Base-by-base conservation (phyloP, 495 filamentous ascomycete species). In the Aspergillus homomorphus region DNA sequence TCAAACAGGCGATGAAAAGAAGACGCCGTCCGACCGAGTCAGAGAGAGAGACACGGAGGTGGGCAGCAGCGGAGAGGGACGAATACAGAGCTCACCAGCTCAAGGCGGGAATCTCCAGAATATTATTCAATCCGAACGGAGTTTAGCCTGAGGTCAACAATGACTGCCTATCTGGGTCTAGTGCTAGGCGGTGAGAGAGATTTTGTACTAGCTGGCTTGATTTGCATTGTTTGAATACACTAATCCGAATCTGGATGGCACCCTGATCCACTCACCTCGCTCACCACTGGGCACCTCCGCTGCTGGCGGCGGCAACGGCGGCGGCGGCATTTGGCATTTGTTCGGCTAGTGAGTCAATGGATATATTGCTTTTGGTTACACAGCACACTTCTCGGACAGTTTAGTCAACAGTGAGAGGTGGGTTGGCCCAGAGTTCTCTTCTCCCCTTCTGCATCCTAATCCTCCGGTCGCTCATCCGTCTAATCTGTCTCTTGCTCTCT, bases 81-180 rank as follows among this genome's bases (percentile, higher is more conserved):
- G 20, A 42, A 53, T 10, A 45, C 22, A 57, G 24, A 19, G 49
- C 55, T 44, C 45, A 62, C 45, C 51, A 46, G 57, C 28, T 45
- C 53, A 49, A 28, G 54, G 51, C 33, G 24, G 48, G 53, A 57
- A 58, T 53, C 33, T 53, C 57, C 61, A 54, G 51, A 62, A 64
- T 63, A 62, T 65, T 64, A 64, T 67, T 66, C 57, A 65, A 62
- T 12, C 33, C 33, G 60, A 53, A 61, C 54, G 53, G 57, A 52
- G 43, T 49, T 60, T 58, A 49, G 54, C 49, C 48, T 55, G 64
- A 62, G 68, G 68, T 73, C 67, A 74, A 74, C 71, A 72, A 70
- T 69, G 58, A 74, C 61, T 70, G 44, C 71, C 72, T 72, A 71
- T 74, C 65, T 62, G 46, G 70, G 69, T 50, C 62, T 75, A 75